A percentile compares a stretch with the other conserved stretches of the same genome.
Evolutionary conservation across 1,284 basidiomycete species (phyloP).

Genomic region (Amylostereum areolatum): DNA sequence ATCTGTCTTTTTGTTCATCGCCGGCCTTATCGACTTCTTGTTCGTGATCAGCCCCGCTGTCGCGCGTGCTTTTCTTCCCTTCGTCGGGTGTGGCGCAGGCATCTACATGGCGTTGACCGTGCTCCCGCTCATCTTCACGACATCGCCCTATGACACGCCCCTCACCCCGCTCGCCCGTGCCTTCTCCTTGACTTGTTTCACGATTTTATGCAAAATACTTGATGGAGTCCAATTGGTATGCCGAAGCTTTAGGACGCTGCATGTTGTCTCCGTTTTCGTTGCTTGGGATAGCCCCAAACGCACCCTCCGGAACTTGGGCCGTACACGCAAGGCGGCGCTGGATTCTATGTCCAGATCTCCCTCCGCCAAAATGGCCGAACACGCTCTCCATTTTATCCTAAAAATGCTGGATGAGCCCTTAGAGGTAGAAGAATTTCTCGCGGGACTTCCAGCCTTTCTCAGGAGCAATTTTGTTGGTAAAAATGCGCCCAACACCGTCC

Average conservation of each 20-base stretch:
- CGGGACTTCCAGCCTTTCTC: not conserved
- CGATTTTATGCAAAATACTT: not conserved
- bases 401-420: not conserved
- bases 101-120: conserved; percentile 3
- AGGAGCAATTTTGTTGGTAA: too few relatives aligned
- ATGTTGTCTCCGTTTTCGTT: not conserved
- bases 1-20: conserved; percentile 7
- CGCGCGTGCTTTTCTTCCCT: not conserved
- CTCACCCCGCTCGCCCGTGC: conserved; percentile 1
- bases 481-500: too few relatives aligned
- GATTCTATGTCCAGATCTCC: not conserved
- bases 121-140: conserved; percentile 3
- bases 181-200: not conserved
- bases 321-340: not conserved
- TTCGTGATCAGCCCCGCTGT: conserved; percentile 1
- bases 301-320: not conserved
- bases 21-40: conserved; percentile 8
- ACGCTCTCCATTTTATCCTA: not conserved
- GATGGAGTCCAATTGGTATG: not conserved
- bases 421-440: not conserved
- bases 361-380: not conserved
- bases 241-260: not conserved
- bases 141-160: conserved; percentile 8
- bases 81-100: not conserved
- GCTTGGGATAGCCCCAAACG: not conserved